These are phyloP conservation scores for Amauroascus verrucosus DNA, from an alignment of 2,329 filamentous ascomycete genomes.

Conservation along the genomic window DNA sequence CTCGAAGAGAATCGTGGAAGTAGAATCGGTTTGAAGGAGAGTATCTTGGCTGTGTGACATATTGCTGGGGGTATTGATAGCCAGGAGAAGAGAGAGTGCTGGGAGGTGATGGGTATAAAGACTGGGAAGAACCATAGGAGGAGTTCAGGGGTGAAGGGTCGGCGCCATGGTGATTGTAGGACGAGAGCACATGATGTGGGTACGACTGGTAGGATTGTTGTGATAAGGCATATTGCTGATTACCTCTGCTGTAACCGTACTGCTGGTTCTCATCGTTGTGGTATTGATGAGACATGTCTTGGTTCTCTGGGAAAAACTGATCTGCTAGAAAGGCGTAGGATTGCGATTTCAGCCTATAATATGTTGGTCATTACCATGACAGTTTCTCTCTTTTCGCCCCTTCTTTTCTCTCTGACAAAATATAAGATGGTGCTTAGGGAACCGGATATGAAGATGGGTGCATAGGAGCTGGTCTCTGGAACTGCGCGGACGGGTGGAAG, in stretches of 20 bases:
- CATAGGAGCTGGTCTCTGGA: too few relatives aligned
- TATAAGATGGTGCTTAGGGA: too few relatives aligned
- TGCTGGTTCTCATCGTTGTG: conserved; percentile 20
- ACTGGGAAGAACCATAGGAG: conserved; percentile 26
- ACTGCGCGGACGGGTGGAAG: too few relatives aligned
- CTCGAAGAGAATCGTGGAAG: conserved; percentile 27
- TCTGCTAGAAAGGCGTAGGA: not conserved
- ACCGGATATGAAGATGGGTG: too few relatives aligned
- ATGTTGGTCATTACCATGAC: not conserved
- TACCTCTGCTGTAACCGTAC: conserved; percentile 20
- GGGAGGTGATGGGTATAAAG: conserved; percentile 22
- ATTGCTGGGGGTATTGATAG: conserved; percentile 28
- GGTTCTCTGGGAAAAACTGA: not conserved
- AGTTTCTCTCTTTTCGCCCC: not conserved
- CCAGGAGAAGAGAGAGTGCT: conserved; percentile 14
- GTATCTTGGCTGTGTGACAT: conserved; percentile 26
- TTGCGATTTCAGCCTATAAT: not conserved
- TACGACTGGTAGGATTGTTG: conserved; percentile 28
- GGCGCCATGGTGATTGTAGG: conserved; percentile 27
- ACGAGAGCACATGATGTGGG: conserved; percentile 27
- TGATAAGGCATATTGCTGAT: conserved; percentile 21
- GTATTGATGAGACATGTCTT: conserved; percentile 21
- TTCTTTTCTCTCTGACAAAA: too few relatives aligned
- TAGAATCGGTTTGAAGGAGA: conserved; percentile 27
- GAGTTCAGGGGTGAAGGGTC: conserved; percentile 25